Evolutionary conservation across 495 filamentous ascomycete species (phyloP).

Genomic region (Apiosordaria backusii): DNA sequence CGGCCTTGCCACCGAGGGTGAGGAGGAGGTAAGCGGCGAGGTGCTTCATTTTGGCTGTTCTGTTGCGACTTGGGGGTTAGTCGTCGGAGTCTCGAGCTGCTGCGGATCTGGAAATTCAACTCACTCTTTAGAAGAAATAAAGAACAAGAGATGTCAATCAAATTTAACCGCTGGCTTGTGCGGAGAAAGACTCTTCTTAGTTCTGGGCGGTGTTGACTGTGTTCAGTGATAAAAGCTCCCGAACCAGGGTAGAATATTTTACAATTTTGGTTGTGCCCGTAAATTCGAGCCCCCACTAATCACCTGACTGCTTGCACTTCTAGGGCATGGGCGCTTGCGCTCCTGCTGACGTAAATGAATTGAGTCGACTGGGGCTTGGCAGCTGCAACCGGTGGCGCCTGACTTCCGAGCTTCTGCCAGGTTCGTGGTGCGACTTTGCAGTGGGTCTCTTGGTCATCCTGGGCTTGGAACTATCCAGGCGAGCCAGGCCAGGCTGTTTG

Average conservation of each 20-base stretch:
- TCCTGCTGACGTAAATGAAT: conserved; percentile 20
- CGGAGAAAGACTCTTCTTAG: conserved; percentile 57
- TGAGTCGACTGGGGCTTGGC: not conserved
- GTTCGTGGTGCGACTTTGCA: conserved; percentile 2
- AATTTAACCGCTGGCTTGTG: conserved; percentile 51
- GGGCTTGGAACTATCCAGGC: not conserved
- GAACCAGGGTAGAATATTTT: conserved; percentile 31
- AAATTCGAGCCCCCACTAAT: conserved; percentile 26
- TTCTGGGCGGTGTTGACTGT: conserved; percentile 34
- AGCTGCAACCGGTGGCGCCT: conserved; percentile 15
- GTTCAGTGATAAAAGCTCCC: conserved; percentile 18
- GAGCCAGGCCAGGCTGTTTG: conserved; percentile 4
- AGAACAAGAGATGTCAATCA: conserved; percentile 58
- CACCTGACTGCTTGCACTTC: conserved; percentile 26
- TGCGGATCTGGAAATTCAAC: conserved; percentile 16
- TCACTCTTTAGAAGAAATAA: conserved; percentile 29
- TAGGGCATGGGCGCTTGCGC: conserved; percentile 27
- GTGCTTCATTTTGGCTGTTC: conserved; percentile 87
- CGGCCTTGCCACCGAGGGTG: conserved; percentile 85
- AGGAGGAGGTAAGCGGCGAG: conserved; percentile 99
- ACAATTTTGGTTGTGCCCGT: conserved; percentile 29
- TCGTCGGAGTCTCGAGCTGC: not conserved
- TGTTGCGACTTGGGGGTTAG: conserved; percentile 15
- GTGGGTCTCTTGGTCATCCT: conserved; percentile 11
- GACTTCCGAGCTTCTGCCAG: conserved; percentile 4